phyloP scores from a whole-genome alignment of 2,329 filamentous ascomycete species.

The Epichloe festucae region DNA sequence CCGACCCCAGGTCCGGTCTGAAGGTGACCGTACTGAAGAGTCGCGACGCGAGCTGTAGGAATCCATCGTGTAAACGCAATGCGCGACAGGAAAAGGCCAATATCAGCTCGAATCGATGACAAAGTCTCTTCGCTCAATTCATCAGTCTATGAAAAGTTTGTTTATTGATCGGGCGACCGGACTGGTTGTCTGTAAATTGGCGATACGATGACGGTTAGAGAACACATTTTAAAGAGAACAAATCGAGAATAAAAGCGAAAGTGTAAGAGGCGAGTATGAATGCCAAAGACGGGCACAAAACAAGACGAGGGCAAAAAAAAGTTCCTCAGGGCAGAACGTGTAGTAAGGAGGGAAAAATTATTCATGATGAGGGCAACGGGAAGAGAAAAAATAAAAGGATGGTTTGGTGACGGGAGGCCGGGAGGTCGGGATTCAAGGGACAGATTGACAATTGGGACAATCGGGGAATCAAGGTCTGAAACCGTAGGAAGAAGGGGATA shows the following conservation, averaged over 20 bases:
- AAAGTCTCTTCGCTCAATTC: neutral
- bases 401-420: neutral
- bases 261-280: constrained; percentile 11
- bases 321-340: constrained; percentile 1
- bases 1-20: constrained; percentile 40
- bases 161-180: constrained; percentile 9
- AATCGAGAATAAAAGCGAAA: constrained; percentile 12
- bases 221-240: constrained; percentile 27
- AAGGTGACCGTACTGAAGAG: constrained; percentile 36
- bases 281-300: neutral
- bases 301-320: constrained; percentile 5
- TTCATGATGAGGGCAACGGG: constrained; percentile 6
- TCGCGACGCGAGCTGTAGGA: constrained; percentile 43
- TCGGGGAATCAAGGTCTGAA: constrained; percentile 7
- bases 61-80: constrained; percentile 29
- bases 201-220: constrained; percentile 44
- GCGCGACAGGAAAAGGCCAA: neutral
- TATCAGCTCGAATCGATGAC: neutral
- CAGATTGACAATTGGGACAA: constrained; percentile 6
- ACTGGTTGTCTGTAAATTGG: constrained; percentile 32
- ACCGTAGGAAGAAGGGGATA: constrained; percentile 7
- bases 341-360: constrained; percentile 9
- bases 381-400: neutral
- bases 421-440: neutral
- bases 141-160: constrained; percentile 3